Percentiles rank a stretch among this genome's conserved stretches.
Conservation (phyloP, 1,284 basidiomycete genomes). For the Laetiporus sulphureus region DNA sequence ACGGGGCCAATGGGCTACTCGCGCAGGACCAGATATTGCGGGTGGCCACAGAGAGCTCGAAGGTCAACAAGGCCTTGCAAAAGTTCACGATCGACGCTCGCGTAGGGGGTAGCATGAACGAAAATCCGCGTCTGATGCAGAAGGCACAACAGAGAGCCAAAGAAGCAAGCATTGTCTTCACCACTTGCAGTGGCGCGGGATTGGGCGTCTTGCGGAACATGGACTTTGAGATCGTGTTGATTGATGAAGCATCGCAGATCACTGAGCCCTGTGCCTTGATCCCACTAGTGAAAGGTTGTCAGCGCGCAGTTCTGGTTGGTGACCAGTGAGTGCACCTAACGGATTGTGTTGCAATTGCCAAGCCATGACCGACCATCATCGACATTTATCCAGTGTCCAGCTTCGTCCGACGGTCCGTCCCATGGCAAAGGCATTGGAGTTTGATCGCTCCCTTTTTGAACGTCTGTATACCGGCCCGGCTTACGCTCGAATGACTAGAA, state of each 20-base stretch:
- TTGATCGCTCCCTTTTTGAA: constrained; percentile 56
- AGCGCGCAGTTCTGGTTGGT: constrained; percentile 52
- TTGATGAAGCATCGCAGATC: constrained; percentile 64
- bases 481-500: constrained; percentile 35
- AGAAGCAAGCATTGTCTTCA: constrained; percentile 49
- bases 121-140: constrained; percentile 49
- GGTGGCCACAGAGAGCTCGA: constrained; percentile 55
- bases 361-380: neutral
- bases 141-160: constrained; percentile 52
- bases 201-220: constrained; percentile 48
- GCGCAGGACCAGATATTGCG: constrained; percentile 50
- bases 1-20: constrained; percentile 35
- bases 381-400: constrained; percentile 41
- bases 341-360: neutral
- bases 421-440: constrained; percentile 48
- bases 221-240: constrained; percentile 54
- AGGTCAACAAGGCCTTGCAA: constrained; percentile 49
- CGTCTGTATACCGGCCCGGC: constrained; percentile 41
- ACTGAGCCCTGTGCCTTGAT: constrained; percentile 58
- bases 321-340: constrained; percentile 61
- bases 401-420: constrained; percentile 54
- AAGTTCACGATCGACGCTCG: constrained; percentile 55
- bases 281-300: constrained; percentile 56
- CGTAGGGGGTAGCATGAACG: constrained; percentile 52
- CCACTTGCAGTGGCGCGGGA: constrained; percentile 60